Evolutionary conservation across 169 alveolate species (phyloP), one percentile per base, ranked within the genome.

Genomic region (Plasmodium gonderi): DNA sequence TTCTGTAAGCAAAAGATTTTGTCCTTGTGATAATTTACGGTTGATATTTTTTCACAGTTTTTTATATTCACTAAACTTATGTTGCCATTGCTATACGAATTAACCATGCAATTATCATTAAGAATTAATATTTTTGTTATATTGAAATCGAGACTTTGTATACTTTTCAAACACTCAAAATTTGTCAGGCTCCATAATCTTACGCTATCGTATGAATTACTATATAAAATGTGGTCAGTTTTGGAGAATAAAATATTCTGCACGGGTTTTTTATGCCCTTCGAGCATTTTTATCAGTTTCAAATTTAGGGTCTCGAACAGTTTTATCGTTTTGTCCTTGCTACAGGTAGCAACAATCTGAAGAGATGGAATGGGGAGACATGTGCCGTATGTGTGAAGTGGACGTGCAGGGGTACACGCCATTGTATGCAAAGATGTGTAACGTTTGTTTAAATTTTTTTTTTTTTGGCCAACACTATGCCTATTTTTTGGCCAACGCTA

Each of bases 221-320:
- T 89, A 29, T 77, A 89, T 23, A 89, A 31, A 23, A 78, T 20
- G 49, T 67, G 65, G 14, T 67, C 76, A 31, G 60, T 64, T 33
- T 44, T 78, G 9, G 94, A 89, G 69, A 89, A 89, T n/a, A 42
- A 68, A 60, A 89, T 33, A 67, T 51, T 89, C 40, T 89, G 94
- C 45, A 89, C 94, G 2, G 94, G 49, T 33, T 89, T 89, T 17
- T 77, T 89, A 77, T 89, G 94, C n/a, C 94, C 94, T 33, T 89
- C 94, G 26, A 89, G 80, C 42, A 45, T 77, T 17, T 29, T 44
- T 44, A 89, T 54, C 14, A 89, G 60, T 42, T 89, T 89, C 40
- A 89, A 54, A 20, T 38, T 76, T 26, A 31, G 17, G n/a, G 77
- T 51, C 51, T 89, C 94, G 54, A 89, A 89, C 51, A 89, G 38